Evolutionary conservation across 768 basidiomycete species (phyloP).

Genomic region (Boletus pseudopeckii): DNA sequence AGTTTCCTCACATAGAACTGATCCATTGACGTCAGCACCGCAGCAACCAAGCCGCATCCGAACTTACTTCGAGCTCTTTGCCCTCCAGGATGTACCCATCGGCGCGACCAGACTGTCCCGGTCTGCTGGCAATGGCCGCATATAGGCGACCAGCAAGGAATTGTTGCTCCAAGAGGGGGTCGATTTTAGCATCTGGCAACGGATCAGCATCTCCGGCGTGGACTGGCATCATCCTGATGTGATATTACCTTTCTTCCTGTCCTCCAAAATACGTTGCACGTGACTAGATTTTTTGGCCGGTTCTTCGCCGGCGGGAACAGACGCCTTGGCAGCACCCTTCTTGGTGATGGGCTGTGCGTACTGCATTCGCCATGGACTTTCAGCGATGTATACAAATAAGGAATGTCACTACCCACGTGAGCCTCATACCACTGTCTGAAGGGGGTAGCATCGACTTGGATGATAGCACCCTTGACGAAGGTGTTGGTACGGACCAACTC

Average conservation of each 20-base stretch:
- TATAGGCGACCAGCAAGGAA: conserved; percentile 95
- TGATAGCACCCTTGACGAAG: conserved; percentile 93
- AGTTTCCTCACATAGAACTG: conserved; percentile 96
- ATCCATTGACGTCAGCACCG: conserved; percentile 23
- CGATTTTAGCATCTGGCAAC: conserved; percentile 78
- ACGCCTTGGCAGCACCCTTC: conserved; percentile 63
- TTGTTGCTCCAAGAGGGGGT: conserved; percentile 82
- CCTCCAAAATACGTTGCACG: conserved; percentile 80
- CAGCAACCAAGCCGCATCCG: not conserved
- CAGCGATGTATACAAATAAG: not conserved
- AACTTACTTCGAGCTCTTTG: conserved; percentile 89
- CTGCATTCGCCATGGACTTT: conserved; percentile 37
- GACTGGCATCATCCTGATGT: conserved; percentile 1
- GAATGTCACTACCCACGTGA: conserved; percentile 61
- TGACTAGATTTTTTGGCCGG: conserved; percentile 87
- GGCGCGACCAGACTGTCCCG: conserved; percentile 93
- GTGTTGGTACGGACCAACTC: conserved; percentile 99
- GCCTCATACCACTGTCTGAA: conserved; percentile 99
- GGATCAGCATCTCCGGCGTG: conserved; percentile 15
- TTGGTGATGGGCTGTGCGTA: conserved; percentile 95
- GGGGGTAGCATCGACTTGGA: conserved; percentile 96
- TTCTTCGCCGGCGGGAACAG: conserved; percentile 45
- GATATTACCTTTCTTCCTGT: conserved; percentile 81
- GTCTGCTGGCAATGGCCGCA: conserved; percentile 89
- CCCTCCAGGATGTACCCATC: conserved; percentile 99